Conservation (phyloP, 2,329 filamentous ascomycete species). For the Lasiodiplodia hormozganensis region DNA sequence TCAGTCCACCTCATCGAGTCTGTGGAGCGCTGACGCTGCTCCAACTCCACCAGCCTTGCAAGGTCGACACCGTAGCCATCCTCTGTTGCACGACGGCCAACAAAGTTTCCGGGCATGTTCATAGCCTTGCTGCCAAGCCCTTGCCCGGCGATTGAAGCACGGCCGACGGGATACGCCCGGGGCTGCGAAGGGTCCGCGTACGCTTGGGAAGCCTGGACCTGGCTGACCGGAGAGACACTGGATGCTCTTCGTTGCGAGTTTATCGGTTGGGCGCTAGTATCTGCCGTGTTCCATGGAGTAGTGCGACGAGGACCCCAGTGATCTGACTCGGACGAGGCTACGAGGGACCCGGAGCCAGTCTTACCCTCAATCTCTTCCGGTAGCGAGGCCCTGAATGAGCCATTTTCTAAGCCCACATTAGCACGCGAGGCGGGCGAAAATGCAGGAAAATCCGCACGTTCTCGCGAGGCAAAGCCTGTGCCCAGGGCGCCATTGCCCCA, state of each 20-base stretch:
- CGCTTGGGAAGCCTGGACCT: conserved; percentile 39
- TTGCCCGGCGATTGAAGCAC: conserved; percentile 36
- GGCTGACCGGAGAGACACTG: conserved; percentile 47
- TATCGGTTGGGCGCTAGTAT: conserved; percentile 41
- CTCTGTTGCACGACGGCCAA: conserved; percentile 39
- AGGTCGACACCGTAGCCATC: conserved; percentile 43
- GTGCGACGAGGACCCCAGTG: conserved; percentile 62
- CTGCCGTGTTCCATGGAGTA: conserved; percentile 64
- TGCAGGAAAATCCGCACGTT: conserved; percentile 31
- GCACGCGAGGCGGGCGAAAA: background rate
- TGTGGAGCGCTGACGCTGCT: conserved; percentile 38
- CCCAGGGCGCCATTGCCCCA: conserved; percentile 42
- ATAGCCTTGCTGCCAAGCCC: conserved; percentile 37
- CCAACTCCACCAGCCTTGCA: conserved; percentile 39
- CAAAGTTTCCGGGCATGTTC: conserved; percentile 41
- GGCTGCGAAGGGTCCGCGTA: conserved; percentile 39
- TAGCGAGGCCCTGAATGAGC: conserved; percentile 36
- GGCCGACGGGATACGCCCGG: conserved; percentile 37
- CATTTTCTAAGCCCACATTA: conserved; percentile 38
- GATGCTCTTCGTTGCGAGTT: conserved; percentile 44
- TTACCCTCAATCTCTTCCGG: conserved; percentile 58
- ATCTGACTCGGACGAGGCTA: conserved; percentile 73
- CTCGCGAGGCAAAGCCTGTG: conserved; percentile 40
- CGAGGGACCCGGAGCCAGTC: conserved; percentile 73
- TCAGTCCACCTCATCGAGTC: conserved; percentile 45